Evolutionary conservation across 1,284 basidiomycete species (phyloP).

Genomic region (Rhizoctonia solani): DNA sequence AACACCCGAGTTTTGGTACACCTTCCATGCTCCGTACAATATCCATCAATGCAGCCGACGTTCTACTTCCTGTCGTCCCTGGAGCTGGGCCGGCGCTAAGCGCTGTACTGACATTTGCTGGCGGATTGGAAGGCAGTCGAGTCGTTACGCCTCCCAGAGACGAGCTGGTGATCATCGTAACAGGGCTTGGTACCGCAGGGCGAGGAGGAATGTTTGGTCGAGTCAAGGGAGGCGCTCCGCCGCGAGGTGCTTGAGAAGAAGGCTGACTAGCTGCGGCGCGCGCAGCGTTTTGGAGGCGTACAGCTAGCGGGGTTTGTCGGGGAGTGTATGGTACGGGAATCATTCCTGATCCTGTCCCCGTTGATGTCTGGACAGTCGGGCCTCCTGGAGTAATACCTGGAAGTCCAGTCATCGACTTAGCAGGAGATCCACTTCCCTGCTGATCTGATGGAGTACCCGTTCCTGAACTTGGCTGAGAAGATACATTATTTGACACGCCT

Average conservation of each 20-base stretch:
- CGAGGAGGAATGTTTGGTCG: slow-evolving; percentile 30
- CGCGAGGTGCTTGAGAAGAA: not conserved
- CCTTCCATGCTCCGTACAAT: slow-evolving; percentile 83
- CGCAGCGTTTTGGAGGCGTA: slow-evolving; percentile 38
- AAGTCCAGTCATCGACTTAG: slow-evolving; percentile 40
- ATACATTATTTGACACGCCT: not conserved
- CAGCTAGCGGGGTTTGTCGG: slow-evolving; percentile 17
- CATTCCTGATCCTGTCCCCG: not conserved
- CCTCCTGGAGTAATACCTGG: not conserved
- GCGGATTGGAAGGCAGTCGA: slow-evolving; percentile 45
- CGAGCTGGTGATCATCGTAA: slow-evolving; percentile 75
- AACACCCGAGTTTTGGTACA: slow-evolving; percentile 79
- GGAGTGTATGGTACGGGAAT: slow-evolving; percentile 20
- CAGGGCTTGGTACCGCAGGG: slow-evolving; percentile 55
- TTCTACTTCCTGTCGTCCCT: slow-evolving; percentile 34
- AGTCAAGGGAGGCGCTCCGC: not conserved
- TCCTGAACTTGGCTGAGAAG: not conserved
- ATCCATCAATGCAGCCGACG: slow-evolving; percentile 64
- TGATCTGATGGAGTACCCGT: slow-evolving; percentile 5
- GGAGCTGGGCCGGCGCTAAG: slow-evolving; percentile 41
- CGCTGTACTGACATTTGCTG: slow-evolving; percentile 31
- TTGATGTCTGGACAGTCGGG: not conserved
- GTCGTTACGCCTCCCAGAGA: slow-evolving; percentile 78
- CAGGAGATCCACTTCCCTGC: slow-evolving; percentile 35
- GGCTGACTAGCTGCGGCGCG: slow-evolving; percentile 16